Percentiles rank a stretch among this genome's conserved stretches.
Evolutionary conservation across 2,329 filamentous ascomycete genomes (phyloP).

Genomic region (Cytospora paraplurivora): DNA sequence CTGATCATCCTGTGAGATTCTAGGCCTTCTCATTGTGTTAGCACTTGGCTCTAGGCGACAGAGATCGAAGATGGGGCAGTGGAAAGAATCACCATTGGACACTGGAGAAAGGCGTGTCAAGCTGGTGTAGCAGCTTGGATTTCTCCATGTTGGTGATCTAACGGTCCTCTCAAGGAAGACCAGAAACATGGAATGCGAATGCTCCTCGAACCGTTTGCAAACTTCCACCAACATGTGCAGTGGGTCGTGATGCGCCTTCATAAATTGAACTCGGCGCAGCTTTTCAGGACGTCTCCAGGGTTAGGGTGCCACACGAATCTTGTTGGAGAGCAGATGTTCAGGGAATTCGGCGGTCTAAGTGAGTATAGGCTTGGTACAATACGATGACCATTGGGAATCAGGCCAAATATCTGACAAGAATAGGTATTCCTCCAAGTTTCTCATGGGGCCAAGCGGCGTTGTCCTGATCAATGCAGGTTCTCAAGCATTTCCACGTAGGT

Average conservation of each 20-base stretch:
- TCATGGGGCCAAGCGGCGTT: too few relatives aligned
- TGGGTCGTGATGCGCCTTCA: background rate
- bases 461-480: too few relatives aligned
- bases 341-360: too few relatives aligned
- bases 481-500: too few relatives aligned
- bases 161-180: background rate
- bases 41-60: background rate
- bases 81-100: slow-evolving; percentile 55
- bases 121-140: slow-evolving; percentile 64
- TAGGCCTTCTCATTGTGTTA: slow-evolving; percentile 55
- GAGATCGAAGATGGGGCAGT: slow-evolving; percentile 4
- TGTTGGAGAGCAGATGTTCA: too few relatives aligned
- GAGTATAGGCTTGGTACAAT: too few relatives aligned
- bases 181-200: background rate
- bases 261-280: background rate
- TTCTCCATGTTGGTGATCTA: slow-evolving; percentile 45
- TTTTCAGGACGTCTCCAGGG: background rate
- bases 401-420: too few relatives aligned
- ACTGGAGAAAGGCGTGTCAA: slow-evolving; percentile 66
- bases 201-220: background rate
- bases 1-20: slow-evolving; percentile 59
- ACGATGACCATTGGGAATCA: too few relatives aligned
- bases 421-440: too few relatives aligned
- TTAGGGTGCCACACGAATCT: slow-evolving; percentile 2
- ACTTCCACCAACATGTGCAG: background rate